A percentile compares a stretch with the other conserved stretches of the same genome.
Conservation (phyloP, 768 basidiomycete genomes). For the Lactifluus piperatus region DNA sequence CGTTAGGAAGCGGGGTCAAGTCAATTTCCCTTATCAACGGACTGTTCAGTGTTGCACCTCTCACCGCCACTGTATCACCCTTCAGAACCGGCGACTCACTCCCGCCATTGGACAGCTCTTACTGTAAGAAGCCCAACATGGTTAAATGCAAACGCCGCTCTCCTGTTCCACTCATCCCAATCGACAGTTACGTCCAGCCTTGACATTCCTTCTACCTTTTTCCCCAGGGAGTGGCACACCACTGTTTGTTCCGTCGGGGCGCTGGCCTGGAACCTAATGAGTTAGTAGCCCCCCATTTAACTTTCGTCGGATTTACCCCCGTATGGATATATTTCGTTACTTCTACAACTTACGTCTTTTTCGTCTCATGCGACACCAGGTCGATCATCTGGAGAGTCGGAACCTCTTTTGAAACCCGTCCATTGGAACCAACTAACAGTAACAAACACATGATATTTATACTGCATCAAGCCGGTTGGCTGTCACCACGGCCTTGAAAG, state of each 20-base stretch:
- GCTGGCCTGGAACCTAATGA: background rate
- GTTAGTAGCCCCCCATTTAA: background rate
- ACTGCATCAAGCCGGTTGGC: background rate
- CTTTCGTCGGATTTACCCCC: slow-evolving; percentile 1
- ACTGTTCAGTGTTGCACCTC: background rate
- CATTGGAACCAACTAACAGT: no score
- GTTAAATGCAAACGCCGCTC: slow-evolving; percentile 10
- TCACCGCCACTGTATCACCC: background rate
- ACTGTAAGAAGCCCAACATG: slow-evolving; percentile 9
- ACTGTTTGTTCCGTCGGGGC: background rate
- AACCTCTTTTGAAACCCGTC: no score
- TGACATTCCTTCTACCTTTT: background rate
- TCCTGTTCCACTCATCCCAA: background rate
- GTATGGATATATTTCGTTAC: slow-evolving; percentile 12
- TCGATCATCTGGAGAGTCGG: background rate
- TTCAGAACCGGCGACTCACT: background rate
- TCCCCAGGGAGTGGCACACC: background rate
- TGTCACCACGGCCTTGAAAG: background rate
- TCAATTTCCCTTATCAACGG: background rate
- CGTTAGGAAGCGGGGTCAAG: background rate
- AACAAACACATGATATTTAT: no score
- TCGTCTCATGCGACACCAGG: background rate
- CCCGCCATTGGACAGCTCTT: slow-evolving; percentile 1
- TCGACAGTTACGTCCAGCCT: background rate
- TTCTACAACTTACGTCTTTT: slow-evolving; percentile 7